Conservation (phyloP, 805 yeast genomes). For the Ogataea trehalophila region DNA sequence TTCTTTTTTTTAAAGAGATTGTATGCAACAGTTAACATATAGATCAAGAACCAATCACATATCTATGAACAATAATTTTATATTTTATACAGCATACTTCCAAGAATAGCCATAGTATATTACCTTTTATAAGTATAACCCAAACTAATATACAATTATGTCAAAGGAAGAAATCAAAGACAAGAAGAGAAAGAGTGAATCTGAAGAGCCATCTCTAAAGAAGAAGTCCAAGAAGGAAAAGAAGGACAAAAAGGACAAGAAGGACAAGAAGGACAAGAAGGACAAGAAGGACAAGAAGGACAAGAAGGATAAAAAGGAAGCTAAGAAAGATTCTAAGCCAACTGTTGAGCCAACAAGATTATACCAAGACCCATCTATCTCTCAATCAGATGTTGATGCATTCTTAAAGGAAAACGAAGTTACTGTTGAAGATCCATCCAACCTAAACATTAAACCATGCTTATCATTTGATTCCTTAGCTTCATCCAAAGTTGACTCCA, state of each 20-base stretch:
- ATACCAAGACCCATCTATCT: constrained; percentile 19
- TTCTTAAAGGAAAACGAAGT: constrained; percentile 73
- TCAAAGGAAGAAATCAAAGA: constrained; percentile 23
- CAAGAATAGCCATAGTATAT: no score
- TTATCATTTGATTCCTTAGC: constrained; percentile 59
- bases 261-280: constrained; percentile 36
- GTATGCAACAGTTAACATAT: no score
- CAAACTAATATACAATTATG: constrained; percentile 12
- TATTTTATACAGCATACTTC: no score
- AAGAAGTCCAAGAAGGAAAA: constrained; percentile 27
- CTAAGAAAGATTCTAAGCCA: constrained; percentile 23
- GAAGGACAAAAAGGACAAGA: constrained; percentile 30
- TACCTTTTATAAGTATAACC: no score
- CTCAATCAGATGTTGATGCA: constrained; percentile 53
- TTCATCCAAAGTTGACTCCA: constrained; percentile 40
- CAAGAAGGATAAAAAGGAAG: constrained; percentile 28
- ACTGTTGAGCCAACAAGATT: constrained; percentile 1
- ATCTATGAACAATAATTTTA: no score
- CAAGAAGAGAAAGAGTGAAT: constrained; percentile 26
- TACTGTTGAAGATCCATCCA: constrained; percentile 63
- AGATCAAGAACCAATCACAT: no score
- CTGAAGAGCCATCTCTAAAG: constrained; percentile 20
- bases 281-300: constrained; percentile 35
- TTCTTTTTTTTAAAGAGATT: no score
- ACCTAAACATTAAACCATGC: constrained; percentile 57